Conservation (phyloP, 2,329 filamentous ascomycete species). For the Clonostachys solani region DNA sequence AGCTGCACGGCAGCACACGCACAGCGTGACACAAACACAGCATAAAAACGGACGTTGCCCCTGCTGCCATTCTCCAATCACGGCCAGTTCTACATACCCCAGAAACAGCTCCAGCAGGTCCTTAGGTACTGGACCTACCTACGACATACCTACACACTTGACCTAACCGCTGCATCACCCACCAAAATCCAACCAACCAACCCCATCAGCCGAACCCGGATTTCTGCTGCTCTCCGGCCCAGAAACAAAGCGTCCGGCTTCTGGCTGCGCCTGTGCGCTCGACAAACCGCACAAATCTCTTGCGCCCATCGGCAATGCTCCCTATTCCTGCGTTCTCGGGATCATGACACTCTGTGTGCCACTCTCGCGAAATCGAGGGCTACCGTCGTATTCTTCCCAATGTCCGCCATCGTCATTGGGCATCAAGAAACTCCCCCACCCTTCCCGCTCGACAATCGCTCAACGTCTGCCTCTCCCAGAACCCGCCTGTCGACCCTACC, state of each 20-base stretch:
- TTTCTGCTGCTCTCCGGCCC: constrained; percentile 8
- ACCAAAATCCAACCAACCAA: constrained; percentile 5
- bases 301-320: neutral
- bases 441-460: neutral
- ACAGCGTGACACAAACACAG: neutral
- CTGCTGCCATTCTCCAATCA: constrained; percentile 10
- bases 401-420: constrained; percentile 2
- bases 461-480: neutral
- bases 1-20: neutral
- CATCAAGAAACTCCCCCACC: constrained; percentile 1
- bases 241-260: constrained; percentile 3
- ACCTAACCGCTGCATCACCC: neutral
- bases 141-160: neutral
- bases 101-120: constrained; percentile 1
- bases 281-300: neutral
- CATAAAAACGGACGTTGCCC: neutral
- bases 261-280: neutral
- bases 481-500: neutral
- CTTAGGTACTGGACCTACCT: neutral
- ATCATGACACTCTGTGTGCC: constrained; percentile 5
- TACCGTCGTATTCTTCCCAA: constrained; percentile 1
- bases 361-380: neutral
- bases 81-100: constrained; percentile 4
- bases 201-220: neutral
- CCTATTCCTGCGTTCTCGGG: constrained; percentile 1